A percentile compares a stretch with the other conserved stretches of the same genome.
Conservation (phyloP, 164 flowering plant species). For the Vitis amurensis region DNA sequence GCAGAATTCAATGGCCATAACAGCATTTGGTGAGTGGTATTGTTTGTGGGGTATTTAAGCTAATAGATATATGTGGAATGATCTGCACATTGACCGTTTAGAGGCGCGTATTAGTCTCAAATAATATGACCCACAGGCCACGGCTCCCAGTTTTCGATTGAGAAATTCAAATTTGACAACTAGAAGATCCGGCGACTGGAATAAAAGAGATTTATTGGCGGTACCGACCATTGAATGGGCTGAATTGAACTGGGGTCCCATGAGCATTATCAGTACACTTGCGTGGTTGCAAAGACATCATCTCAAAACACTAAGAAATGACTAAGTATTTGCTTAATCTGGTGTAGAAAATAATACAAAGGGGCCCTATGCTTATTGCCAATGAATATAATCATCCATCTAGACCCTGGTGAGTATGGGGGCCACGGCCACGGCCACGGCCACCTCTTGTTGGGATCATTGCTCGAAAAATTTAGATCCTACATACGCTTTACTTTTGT, state of each 20-base stretch:
- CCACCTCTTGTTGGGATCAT: no score
- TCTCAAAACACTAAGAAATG: background rate
- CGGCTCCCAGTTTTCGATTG: background rate
- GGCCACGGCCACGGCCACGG: no score
- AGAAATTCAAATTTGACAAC: slow-evolving; percentile 5
- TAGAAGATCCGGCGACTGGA: background rate
- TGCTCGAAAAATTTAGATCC: no score
- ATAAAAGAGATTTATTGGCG: background rate
- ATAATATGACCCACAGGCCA: slow-evolving; percentile 5
- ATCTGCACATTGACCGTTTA: no score
- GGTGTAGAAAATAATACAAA: slow-evolving; percentile 3
- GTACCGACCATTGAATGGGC: background rate
- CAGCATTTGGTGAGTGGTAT: no score
- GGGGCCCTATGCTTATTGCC: slow-evolving; percentile 8
- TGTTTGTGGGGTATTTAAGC: no score
- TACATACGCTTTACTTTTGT: no score
- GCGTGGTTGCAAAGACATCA: slow-evolving; percentile 24
- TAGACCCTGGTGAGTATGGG: no score
- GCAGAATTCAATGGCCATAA: no score
- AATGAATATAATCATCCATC: slow-evolving; percentile 1
- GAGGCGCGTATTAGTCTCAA: background rate
- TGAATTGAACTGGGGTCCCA: background rate
- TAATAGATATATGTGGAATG: no score
- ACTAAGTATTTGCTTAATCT: slow-evolving; percentile 21
- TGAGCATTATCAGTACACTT: slow-evolving; percentile 5